Conservation (phyloP, 495 filamentous ascomycete genomes). For the Xylaria grammica region DNA sequence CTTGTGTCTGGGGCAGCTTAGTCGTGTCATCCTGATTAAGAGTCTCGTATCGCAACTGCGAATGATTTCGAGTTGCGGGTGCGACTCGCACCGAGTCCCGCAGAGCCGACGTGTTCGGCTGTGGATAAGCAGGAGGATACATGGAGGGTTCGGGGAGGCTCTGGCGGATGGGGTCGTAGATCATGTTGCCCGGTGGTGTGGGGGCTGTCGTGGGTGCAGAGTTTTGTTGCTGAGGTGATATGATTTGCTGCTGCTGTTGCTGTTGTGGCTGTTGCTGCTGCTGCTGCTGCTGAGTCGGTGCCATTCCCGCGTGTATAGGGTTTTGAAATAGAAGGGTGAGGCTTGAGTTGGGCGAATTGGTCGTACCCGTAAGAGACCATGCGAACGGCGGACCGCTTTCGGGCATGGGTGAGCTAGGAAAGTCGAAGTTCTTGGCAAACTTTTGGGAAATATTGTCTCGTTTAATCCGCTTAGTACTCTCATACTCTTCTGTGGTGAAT, state of each 20-base stretch:
- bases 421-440: conserved; percentile 35
- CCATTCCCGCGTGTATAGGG: conserved; percentile 30
- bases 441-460: conserved; percentile 53
- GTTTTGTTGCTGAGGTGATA: conserved; percentile 18
- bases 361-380: conserved; percentile 80
- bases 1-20: conserved; percentile 26
- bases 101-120: conserved; percentile 50
- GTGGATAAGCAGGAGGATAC: conserved; percentile 51
- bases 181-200: conserved; percentile 56
- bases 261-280: no score
- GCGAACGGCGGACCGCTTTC: conserved; percentile 63
- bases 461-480: conserved; percentile 62
- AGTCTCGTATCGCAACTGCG: conserved; percentile 44
- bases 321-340: conserved; percentile 74
- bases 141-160: conserved; percentile 52
- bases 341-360: conserved; percentile 79
- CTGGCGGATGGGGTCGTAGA: conserved; percentile 58
- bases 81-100: conserved; percentile 44
- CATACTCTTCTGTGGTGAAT: conserved; percentile 78
- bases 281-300: conserved; percentile 20
- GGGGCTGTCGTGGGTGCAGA: conserved; percentile 41
- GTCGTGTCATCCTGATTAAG: conserved; percentile 37
- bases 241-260: conserved; percentile 21
- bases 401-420: conserved; percentile 42
- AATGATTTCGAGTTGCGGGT: conserved; percentile 40